Conservation (phyloP, 2,329 filamentous ascomycete genomes). For the Gliomastix tumulicola region DNA sequence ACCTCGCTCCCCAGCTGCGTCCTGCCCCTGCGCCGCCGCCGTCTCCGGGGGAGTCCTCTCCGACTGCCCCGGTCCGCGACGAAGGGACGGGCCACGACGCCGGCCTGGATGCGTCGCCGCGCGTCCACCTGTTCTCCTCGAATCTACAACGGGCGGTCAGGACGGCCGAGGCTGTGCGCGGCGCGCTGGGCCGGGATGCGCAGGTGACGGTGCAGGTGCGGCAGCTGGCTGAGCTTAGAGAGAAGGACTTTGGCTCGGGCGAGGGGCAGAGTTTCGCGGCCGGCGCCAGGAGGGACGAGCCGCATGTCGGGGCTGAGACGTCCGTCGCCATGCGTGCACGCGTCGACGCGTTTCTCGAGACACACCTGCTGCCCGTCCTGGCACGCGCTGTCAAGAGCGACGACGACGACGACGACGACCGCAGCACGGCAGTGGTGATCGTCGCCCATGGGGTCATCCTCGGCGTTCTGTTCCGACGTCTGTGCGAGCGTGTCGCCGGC, state of each 20-base stretch:
- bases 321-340: conserved; percentile 58
- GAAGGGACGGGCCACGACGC: no score
- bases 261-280: conserved; percentile 56
- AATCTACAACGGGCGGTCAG: conserved; percentile 66
- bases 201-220: conserved; percentile 12
- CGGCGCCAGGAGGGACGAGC: conserved; percentile 12
- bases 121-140: conserved; percentile 70
- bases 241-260: conserved; percentile 67
- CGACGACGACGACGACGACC: no score
- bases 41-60: no score
- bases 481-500: conserved; percentile 39
- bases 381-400: conserved; percentile 3
- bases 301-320: conserved; percentile 55
- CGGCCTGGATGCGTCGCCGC: conserved; percentile 15
- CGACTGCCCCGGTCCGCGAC: no score
- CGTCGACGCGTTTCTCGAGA: conserved; percentile 58
- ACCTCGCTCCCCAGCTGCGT: conserved; percentile 40
- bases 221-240: conserved; percentile 45
- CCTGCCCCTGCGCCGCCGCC: no score
- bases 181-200: conserved; percentile 37
- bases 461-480: conserved; percentile 55
- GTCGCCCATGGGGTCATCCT: conserved; percentile 83
- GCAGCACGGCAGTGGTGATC: conserved; percentile 49
- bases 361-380: conserved; percentile 50
- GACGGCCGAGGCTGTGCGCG: conserved; percentile 61